Conservation (phyloP, 2,329 filamentous ascomycete genomes). For the Monilinia fructigena region DNA sequence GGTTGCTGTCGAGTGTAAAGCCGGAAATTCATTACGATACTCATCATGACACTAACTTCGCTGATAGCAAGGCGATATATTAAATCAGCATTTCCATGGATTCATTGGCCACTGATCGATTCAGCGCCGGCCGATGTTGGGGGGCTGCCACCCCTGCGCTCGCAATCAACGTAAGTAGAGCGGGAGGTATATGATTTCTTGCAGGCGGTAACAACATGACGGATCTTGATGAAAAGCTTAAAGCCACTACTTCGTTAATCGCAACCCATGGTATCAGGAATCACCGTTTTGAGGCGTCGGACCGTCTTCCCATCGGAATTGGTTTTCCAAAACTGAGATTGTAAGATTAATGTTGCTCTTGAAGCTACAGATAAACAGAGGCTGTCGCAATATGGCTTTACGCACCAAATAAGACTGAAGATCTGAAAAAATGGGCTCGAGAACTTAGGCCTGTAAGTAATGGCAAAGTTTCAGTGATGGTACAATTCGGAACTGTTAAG, state of each 20-base stretch:
- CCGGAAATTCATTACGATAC: too few relatives aligned
- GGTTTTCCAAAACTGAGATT: constrained; percentile 50
- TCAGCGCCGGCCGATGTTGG: constrained; percentile 68
- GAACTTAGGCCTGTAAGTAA: not conserved
- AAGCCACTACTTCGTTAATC: not conserved
- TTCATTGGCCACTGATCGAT: constrained; percentile 47
- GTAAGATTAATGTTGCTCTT: constrained; percentile 40
- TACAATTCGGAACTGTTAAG: constrained; percentile 40
- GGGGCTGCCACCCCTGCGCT: constrained; percentile 56
- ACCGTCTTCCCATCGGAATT: constrained; percentile 46
- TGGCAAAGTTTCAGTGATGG: constrained; percentile 37
- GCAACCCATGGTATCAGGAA: not conserved
- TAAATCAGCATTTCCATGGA: constrained; percentile 18
- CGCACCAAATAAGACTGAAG: constrained; percentile 40
- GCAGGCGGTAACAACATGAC: constrained; percentile 41
- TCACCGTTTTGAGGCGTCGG: not conserved
- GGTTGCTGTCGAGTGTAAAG: too few relatives aligned
- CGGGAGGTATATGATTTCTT: constrained; percentile 52
- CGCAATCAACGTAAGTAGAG: constrained; percentile 58
- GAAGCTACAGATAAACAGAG: constrained; percentile 36
- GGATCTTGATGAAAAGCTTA: constrained; percentile 24
- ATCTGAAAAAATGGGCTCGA: constrained; percentile 15
- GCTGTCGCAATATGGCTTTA: constrained; percentile 49
- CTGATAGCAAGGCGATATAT: not conserved
- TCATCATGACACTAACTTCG: not conserved